These are phyloP conservation scores for Coelastrella sp. DNA, from an alignment of 139 green algal species.

Conservation along the genomic window DNA sequence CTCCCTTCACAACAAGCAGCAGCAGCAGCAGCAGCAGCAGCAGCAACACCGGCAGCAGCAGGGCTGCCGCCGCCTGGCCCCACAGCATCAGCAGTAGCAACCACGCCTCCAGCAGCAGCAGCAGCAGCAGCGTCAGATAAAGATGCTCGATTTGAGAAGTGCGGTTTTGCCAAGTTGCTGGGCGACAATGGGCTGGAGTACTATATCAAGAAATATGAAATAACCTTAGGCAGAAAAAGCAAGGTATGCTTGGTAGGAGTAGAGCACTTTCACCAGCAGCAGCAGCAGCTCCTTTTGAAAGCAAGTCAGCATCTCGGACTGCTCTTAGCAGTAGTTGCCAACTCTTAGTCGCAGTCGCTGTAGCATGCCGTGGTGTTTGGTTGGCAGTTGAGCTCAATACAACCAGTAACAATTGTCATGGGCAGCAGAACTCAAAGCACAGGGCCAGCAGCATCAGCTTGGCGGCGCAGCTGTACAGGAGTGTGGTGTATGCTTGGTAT, in stretches of 20 bases:
- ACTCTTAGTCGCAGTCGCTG: too few species aligned
- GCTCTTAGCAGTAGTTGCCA: too few species aligned
- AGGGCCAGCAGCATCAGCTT: too few species aligned
- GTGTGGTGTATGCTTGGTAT: too few species aligned
- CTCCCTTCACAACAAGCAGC: neutral
- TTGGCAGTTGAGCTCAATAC: too few species aligned
- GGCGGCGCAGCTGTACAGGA: too few species aligned
- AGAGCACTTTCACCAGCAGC: neutral
- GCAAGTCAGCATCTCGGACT: too few species aligned
- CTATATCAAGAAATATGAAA: conserved; percentile 80
- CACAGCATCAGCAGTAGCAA: neutral
- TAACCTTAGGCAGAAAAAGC: conserved; percentile 76
- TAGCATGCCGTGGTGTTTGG: too few species aligned
- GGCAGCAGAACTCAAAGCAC: too few species aligned
- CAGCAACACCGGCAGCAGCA: conserved; percentile 10
- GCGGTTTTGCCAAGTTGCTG: conserved; percentile 83
- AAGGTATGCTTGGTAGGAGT: conserved; percentile 19
- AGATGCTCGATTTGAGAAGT: conserved; percentile 61
- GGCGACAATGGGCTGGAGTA: conserved; percentile 75
- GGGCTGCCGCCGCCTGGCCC: neutral
- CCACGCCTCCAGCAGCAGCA: neutral
- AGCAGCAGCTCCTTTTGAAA: neutral
- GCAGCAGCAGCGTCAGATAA: conserved; percentile 22
- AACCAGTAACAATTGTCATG: too few species aligned
- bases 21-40: too few species aligned